Evolutionary conservation across 1,139 yeast genomes (phyloP).

Genomic region (Entelexis paramagnoliae): DNA sequence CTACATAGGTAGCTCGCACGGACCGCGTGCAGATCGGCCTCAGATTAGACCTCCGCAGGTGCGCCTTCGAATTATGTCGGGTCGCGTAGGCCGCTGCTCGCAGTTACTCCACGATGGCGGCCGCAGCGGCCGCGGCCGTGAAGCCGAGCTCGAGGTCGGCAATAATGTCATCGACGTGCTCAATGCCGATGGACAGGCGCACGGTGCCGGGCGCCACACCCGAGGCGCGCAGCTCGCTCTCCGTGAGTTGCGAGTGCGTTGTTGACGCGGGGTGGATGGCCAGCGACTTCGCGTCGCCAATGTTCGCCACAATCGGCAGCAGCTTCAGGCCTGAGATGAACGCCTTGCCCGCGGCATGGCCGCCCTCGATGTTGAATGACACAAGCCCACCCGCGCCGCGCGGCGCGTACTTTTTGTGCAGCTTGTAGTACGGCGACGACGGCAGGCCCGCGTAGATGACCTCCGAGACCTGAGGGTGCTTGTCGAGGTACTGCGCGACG

Average conservation of each 20-base stretch:
- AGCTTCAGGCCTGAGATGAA: conserved; percentile 65
- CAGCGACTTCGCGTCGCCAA: conserved; percentile 90
- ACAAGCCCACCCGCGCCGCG: conserved; percentile 79
- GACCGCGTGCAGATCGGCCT: too few species aligned
- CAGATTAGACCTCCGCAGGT: too few species aligned
- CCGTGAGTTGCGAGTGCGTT: conserved; percentile 82
- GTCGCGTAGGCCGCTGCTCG: too few species aligned
- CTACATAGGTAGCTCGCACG: too few species aligned
- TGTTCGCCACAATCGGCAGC: conserved; percentile 89
- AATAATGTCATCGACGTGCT: conserved; percentile 78
- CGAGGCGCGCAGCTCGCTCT: conserved; percentile 65
- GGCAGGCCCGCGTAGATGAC: conserved; percentile 88
- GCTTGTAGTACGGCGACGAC: conserved; percentile 70
- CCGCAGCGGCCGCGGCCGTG: conserved; percentile 14
- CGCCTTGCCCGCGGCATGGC: conserved; percentile 48
- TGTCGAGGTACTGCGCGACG: conserved; percentile 69
- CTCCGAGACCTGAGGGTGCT: conserved; percentile 60
- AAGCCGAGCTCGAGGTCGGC: conserved; percentile 80
- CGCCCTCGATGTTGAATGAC: conserved; percentile 44
- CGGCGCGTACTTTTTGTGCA: conserved; percentile 68
- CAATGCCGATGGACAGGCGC: conserved; percentile 84
- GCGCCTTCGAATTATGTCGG: too few species aligned
- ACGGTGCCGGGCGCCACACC: conserved; percentile 84
- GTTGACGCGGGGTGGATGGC: conserved; percentile 94
- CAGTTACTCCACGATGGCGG: background rate